Conservation (phyloP, 805 yeast genomes). For the Candida patagonica region DNA sequence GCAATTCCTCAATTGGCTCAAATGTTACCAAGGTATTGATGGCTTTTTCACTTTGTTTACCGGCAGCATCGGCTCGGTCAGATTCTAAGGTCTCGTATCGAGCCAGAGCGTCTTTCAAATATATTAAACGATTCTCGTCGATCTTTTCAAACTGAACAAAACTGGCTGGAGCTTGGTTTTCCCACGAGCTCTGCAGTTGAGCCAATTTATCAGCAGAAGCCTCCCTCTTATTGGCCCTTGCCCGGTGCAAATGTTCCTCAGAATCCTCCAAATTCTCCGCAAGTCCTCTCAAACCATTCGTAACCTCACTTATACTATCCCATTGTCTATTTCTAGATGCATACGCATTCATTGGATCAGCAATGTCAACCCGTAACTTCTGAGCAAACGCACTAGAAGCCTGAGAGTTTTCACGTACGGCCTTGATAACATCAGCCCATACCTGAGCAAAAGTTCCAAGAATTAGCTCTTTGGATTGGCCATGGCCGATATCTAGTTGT, state of each 20-base stretch:
- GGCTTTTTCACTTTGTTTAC: constrained; percentile 49
- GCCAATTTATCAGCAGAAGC: constrained; percentile 28
- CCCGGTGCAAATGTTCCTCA: constrained; percentile 33
- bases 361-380: constrained; percentile 31
- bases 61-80: constrained; percentile 40
- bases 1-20: constrained; percentile 51
- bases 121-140: constrained; percentile 52
- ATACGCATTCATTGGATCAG: constrained; percentile 35
- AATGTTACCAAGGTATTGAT: constrained; percentile 57
- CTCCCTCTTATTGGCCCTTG: constrained; percentile 26
- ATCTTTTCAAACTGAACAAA: constrained; percentile 67
- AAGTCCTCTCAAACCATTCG: constrained; percentile 35
- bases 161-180: constrained; percentile 63
- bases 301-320: constrained; percentile 43
- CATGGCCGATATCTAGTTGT: constrained; percentile 16
- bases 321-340: constrained; percentile 39
- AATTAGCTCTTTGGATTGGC: constrained; percentile 7
- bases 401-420: constrained; percentile 24
- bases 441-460: constrained; percentile 22
- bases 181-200: constrained; percentile 47
- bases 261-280: constrained; percentile 31
- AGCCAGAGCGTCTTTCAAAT: constrained; percentile 56
- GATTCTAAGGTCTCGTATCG: constrained; percentile 54
- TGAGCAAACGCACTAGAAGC: constrained; percentile 27
- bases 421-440: constrained; percentile 20